A percentile compares a stretch with the other conserved stretches of the same genome.
These are phyloP conservation scores for Cenococcum geophilum DNA, from an alignment of 495 filamentous ascomycete species.

Conservation along the genomic window DNA sequence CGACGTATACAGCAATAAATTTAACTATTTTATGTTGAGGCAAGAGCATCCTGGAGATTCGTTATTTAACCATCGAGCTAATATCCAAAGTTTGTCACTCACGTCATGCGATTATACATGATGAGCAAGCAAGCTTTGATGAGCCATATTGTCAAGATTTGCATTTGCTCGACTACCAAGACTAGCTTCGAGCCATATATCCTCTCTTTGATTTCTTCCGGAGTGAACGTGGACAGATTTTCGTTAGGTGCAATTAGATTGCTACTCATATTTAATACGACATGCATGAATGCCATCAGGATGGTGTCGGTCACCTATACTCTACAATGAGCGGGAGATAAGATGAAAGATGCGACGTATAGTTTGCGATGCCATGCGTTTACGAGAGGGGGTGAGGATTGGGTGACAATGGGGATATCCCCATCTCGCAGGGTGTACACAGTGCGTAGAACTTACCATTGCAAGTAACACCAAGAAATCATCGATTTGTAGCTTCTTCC, in stretches of 20 bases:
- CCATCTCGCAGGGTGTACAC: not conserved
- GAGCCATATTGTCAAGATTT: constrained; percentile 45
- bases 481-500: constrained; percentile 47
- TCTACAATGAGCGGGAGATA: not conserved
- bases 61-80: not conserved
- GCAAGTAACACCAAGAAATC: constrained; percentile 55
- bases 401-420: not conserved
- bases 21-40: constrained; percentile 48
- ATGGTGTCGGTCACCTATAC: constrained; percentile 46
- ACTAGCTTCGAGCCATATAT: constrained; percentile 53
- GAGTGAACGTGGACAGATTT: constrained; percentile 51
- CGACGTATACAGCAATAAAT: constrained; percentile 48
- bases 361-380: not conserved
- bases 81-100: constrained; percentile 10
- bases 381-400: not conserved
- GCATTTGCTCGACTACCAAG: constrained; percentile 46
- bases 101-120: constrained; percentile 52
- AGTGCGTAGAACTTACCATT: constrained; percentile 30
- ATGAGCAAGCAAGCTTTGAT: constrained; percentile 51
- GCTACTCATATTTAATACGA: constrained; percentile 49
- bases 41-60: constrained; percentile 30
- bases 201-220: constrained; percentile 45
- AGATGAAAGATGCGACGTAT: not conserved
- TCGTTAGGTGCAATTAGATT: constrained; percentile 53
- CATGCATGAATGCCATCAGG: constrained; percentile 51